phyloP scores from a whole-genome alignment of 75 land plant species.

The Chamaecyparis obtusa region DNA sequence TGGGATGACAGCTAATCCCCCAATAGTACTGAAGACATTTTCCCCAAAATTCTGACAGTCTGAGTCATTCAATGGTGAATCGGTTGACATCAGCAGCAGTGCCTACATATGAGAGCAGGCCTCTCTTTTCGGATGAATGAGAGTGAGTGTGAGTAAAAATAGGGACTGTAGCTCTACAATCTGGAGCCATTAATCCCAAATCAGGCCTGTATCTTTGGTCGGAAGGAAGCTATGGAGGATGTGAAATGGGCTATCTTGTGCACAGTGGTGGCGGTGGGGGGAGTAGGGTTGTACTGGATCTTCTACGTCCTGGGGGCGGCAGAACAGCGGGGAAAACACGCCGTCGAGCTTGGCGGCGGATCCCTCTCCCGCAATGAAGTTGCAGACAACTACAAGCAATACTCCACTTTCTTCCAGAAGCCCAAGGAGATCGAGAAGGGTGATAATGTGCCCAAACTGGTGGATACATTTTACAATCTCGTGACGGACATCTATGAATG shows the following conservation, averaged over 20 bases:
- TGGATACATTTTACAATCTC: slow-evolving; percentile 94
- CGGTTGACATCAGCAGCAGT: no score
- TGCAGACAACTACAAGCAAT: slow-evolving; percentile 70
- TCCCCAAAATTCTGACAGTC: no score
- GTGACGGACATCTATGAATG: slow-evolving; percentile 98
- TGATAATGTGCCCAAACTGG: slow-evolving; percentile 80
- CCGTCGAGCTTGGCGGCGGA: slow-evolving; percentile 36
- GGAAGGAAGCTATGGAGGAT: slow-evolving; percentile 21
- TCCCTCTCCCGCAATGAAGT: slow-evolving; percentile 47
- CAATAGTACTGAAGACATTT: no score
- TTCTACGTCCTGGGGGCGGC: slow-evolving; percentile 63
- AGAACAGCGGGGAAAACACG: slow-evolving; percentile 68
- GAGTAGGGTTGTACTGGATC: slow-evolving; percentile 51
- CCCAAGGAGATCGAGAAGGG: slow-evolving; percentile 72
- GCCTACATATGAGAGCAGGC: no score
- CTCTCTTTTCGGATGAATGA: no score
- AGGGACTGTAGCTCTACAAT: no score
- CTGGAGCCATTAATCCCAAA: no score
- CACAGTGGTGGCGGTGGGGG: slow-evolving; percentile 43
- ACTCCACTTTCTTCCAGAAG: slow-evolving; percentile 85
- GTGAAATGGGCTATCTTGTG: slow-evolving; percentile 26
- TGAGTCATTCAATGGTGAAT: no score
- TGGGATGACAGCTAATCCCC: no score
- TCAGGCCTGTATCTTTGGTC: neutral
- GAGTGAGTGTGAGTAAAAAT: no score